A percentile compares a stretch with the other conserved stretches of the same genome.
These are phyloP conservation scores for Dichomitus squalens DNA, from an alignment of 1,284 basidiomycete species.

Conservation along the genomic window DNA sequence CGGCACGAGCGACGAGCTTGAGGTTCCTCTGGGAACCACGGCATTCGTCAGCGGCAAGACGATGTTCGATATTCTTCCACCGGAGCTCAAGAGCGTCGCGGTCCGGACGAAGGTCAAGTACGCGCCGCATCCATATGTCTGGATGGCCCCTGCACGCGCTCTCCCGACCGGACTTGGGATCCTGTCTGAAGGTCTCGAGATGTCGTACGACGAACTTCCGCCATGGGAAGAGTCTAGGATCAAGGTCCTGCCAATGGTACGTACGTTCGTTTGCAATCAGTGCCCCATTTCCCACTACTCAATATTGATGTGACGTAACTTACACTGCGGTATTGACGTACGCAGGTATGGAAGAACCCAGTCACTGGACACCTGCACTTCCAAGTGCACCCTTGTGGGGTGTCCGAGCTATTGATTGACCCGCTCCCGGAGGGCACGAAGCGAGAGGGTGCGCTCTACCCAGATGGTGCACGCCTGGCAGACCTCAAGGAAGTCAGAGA, in stretches of 20 bases:
- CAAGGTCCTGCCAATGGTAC: slow-evolving; percentile 70
- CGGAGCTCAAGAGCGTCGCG: slow-evolving; percentile 79
- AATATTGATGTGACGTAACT: background rate
- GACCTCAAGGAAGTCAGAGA: slow-evolving; percentile 74
- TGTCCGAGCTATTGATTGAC: slow-evolving; percentile 56
- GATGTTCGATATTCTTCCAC: slow-evolving; percentile 84
- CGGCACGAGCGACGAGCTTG: slow-evolving; percentile 81
- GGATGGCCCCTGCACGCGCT: slow-evolving; percentile 80
- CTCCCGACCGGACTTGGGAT: slow-evolving; percentile 79
- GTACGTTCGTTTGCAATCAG: slow-evolving; percentile 24
- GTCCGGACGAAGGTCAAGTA: slow-evolving; percentile 75
- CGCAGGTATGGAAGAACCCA: slow-evolving; percentile 84
- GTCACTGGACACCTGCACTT: slow-evolving; percentile 75
- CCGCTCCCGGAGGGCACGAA: slow-evolving; percentile 59
- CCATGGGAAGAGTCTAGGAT: slow-evolving; percentile 72
- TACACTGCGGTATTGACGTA: background rate
- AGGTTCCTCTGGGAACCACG: slow-evolving; percentile 86
- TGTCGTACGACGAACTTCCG: slow-evolving; percentile 66
- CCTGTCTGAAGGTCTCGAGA: slow-evolving; percentile 74
- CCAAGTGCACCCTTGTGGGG: slow-evolving; percentile 76
- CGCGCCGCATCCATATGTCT: slow-evolving; percentile 81
- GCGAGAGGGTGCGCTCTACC: slow-evolving; percentile 63
- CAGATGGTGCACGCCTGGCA: slow-evolving; percentile 72
- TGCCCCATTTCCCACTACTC: background rate
- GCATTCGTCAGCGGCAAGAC: slow-evolving; percentile 81